Evolutionary conservation across 2,329 filamentous ascomycete genomes (phyloP), one percentile per base, ranked within the genome.

Genomic region (Penicillium thymicola): DNA sequence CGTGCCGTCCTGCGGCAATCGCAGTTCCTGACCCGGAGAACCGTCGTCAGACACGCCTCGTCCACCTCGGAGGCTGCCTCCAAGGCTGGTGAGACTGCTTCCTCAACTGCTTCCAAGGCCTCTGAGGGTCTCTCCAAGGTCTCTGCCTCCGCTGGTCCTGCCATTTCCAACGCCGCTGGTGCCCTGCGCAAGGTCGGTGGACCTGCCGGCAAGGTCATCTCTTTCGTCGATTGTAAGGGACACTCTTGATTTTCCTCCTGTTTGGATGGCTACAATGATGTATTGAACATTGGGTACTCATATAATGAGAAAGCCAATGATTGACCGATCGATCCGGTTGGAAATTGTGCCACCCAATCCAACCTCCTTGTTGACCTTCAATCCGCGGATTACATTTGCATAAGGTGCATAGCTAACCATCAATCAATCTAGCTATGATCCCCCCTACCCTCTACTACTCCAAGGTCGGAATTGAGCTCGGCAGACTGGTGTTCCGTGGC

Each of bases 381-480:
- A 43, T 32, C 41, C 21, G 54, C 21, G 18, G 42, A 30, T 18
- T 41, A 27, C 40, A 43, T 40, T 46, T 57, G 21, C 18, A 30
- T 23, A 27, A 32, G 2, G 32, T 60, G 36, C 53, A 51, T 61
- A 47, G 62, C 69, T 71, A 65, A 73, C 60, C 44, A 53, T 57
- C 32, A 38, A 50, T 51, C 14, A n/a, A 51, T 65, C 57, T 72
- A 97, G 93, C 87, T 76, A 83, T 94, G 80, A 85, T 92, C 67
- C 94, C 94, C 67, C 87, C 87, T 61, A 88, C 92, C 63, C 74
- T 95, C 74, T 97, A 97, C 85, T 99, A 97, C 83, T 87, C 88
- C 71, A 89, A 87, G 76, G 93, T 97, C 72, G 89, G 83, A 69
- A 79, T 92, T 64, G 94, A 99, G 82, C 82, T 97, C 59, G 84